phyloP scores from a whole-genome alignment of 1,284 basidiomycete species.

The Irpex sp. region DNA sequence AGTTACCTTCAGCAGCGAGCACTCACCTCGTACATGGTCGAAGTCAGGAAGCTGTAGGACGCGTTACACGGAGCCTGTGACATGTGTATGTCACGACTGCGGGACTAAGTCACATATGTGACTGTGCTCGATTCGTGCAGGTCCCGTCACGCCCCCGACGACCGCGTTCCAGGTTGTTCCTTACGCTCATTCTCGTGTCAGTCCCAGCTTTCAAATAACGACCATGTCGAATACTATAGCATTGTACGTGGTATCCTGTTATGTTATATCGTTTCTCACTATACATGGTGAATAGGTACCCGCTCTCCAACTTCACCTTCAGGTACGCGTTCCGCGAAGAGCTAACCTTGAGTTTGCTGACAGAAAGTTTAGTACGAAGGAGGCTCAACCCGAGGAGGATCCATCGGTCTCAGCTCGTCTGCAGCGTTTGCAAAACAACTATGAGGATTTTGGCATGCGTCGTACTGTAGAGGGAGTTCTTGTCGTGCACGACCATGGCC shows the following conservation, averaged over 20 bases:
- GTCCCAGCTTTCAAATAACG: slow-evolving; percentile 11
- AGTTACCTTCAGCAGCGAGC: too few species aligned
- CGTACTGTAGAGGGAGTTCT: slow-evolving; percentile 96
- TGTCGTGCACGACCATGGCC: slow-evolving; percentile 94
- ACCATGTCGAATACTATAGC: slow-evolving; percentile 83
- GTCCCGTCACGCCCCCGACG: too few species aligned
- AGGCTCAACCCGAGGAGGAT: slow-evolving; percentile 96
- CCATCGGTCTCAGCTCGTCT: slow-evolving; percentile 92
- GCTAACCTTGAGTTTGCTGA: background rate
- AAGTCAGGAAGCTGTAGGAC: too few species aligned
- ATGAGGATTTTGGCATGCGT: slow-evolving; percentile 95
- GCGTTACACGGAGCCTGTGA: too few species aligned
- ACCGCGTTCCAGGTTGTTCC: background rate
- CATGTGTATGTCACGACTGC: too few species aligned
- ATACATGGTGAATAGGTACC: slow-evolving; percentile 59
- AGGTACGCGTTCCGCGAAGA: slow-evolving; percentile 51
- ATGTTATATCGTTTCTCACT: background rate
- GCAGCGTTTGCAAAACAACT: slow-evolving; percentile 93
- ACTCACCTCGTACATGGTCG: too few species aligned
- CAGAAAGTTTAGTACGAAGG: slow-evolving; percentile 77
- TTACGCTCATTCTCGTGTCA: background rate
- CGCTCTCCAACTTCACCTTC: slow-evolving; percentile 91
- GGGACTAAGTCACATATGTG: too few species aligned
- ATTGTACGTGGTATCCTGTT: slow-evolving; percentile 52
- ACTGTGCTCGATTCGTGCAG: too few species aligned